A percentile compares a stretch with the other conserved stretches of the same genome.
Conservation (phyloP, 202 grass and related monocot genomes). For the Carex arenaria region DNA sequence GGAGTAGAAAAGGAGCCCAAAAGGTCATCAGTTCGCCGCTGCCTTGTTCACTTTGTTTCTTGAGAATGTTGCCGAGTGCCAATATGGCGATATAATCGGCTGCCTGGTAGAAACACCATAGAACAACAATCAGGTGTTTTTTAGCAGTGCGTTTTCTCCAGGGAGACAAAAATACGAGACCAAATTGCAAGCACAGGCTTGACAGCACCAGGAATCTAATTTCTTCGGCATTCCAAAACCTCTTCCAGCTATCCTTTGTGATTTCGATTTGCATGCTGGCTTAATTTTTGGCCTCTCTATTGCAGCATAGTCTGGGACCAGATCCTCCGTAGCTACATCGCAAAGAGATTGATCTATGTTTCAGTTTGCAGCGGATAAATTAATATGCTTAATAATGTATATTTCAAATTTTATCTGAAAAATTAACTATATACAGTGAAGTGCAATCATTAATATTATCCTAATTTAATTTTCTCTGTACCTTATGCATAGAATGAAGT, state of each 20-base stretch:
- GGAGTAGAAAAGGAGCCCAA: conserved; percentile 60
- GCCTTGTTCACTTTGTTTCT: conserved; percentile 7
- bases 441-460: too few species aligned
- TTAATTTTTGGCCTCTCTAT: too few species aligned
- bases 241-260: conserved; percentile 3
- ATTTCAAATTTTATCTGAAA: too few species aligned
- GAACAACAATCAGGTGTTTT: conserved; percentile 1
- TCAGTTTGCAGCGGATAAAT: too few species aligned
- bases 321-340: too few species aligned
- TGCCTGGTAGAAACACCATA: conserved; percentile 42
- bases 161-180: conserved; percentile 41
- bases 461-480: too few species aligned
- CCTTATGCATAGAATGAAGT: too few species aligned
- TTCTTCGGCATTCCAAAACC: conserved; percentile 31
- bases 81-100: conserved; percentile 51
- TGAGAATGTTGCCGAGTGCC: conserved; percentile 35
- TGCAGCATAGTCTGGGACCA: too few species aligned
- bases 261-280: too few species aligned
- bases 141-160: conserved; percentile 25
- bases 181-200: conserved; percentile 44
- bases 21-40: conserved; percentile 25
- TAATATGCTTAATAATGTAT: too few species aligned
- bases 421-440: too few species aligned
- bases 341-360: too few species aligned
- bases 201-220: conserved; percentile 32